These are phyloP conservation scores for Coemansia sp. DNA, from an alignment of 192 early-diverging fungal species.

Conservation along the genomic window DNA sequence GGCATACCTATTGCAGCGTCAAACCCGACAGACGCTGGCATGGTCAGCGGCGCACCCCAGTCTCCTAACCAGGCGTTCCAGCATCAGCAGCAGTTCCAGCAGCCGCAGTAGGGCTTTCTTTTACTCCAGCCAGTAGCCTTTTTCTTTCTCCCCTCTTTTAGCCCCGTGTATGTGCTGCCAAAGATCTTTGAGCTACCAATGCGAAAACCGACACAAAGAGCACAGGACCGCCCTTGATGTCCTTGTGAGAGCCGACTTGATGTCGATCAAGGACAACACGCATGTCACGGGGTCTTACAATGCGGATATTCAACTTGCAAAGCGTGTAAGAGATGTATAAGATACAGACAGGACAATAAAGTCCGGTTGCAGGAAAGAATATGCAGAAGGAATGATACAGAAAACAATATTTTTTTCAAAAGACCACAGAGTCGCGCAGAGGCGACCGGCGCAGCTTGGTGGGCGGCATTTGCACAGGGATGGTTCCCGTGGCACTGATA, in stretches of 20 bases:
- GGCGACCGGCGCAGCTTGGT: slow-evolving; percentile 15
- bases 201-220: not conserved
- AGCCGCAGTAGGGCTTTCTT: not conserved
- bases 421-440: slow-evolving; percentile 15
- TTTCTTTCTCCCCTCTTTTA: not conserved
- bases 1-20: slow-evolving; percentile 1
- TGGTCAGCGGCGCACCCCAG: not conserved
- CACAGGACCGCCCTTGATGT: not conserved
- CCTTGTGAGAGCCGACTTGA: not conserved
- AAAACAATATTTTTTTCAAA: not conserved
- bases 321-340: not conserved
- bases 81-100: slow-evolving; percentile 10
- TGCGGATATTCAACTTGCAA: not conserved
- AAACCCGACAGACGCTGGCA: not conserved
- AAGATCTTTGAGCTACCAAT: not conserved
- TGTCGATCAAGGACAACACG: not conserved
- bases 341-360: not conserved
- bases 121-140: not conserved
- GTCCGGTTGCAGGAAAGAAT: not conserved
- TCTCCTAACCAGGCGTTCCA: slow-evolving; percentile 11
- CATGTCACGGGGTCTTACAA: not conserved
- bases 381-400: not conserved
- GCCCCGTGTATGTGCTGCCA: too few species aligned
- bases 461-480: slow-evolving; percentile 16
- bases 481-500: slow-evolving; percentile 32